Evolutionary conservation across 768 basidiomycete genomes (phyloP).

Genomic region (Roridomyces roridus): DNA sequence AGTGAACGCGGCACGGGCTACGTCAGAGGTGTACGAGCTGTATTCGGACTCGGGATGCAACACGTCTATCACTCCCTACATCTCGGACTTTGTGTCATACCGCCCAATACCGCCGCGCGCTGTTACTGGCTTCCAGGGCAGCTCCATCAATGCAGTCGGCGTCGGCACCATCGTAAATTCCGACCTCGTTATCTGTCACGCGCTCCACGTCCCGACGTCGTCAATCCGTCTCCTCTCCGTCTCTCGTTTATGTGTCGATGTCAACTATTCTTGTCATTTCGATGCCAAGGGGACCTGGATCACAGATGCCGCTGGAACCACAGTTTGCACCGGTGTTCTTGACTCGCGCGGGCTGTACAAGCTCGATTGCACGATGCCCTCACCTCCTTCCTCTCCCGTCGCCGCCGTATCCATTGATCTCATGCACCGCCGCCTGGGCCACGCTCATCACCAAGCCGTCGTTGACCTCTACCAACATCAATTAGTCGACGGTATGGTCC

Average conservation of each 20-base stretch:
- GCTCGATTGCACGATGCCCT: neutral
- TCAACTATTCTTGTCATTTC: neutral
- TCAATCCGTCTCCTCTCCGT: slow-evolving; percentile 11
- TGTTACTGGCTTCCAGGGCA: slow-evolving; percentile 4
- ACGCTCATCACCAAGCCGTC: neutral
- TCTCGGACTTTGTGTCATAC: neutral
- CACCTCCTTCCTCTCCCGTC: neutral
- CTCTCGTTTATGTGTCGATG: neutral
- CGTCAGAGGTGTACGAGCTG: neutral
- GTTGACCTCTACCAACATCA: neutral
- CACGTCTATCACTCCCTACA: neutral
- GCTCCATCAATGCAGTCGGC: neutral
- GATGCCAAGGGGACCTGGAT: neutral
- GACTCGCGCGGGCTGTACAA: neutral
- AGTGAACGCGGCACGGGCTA: neutral
- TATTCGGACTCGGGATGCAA: neutral
- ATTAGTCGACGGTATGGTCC: neutral
- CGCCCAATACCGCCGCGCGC: neutral
- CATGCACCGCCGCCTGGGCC: neutral
- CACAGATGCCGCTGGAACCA: neutral
- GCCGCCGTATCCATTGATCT: neutral
- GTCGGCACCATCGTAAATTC: neutral
- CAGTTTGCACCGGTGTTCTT: neutral
- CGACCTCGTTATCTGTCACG: neutral
- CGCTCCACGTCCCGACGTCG: slow-evolving; percentile 1